Conservation (phyloP, 2,329 filamentous ascomycete genomes). For the Neofusicoccum cordaticola region DNA sequence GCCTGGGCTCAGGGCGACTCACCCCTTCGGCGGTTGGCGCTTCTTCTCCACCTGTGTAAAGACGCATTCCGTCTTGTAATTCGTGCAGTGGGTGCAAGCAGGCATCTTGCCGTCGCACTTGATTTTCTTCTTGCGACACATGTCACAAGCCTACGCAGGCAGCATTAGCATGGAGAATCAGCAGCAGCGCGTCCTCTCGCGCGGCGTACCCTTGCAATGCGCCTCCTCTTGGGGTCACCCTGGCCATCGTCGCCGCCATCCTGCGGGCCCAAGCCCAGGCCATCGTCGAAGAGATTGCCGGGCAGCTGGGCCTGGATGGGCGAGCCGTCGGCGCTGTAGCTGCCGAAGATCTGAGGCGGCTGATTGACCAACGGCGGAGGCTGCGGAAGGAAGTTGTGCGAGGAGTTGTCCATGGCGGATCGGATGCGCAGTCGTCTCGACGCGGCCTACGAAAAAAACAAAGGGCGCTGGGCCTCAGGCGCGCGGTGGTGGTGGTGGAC, state of each 20-base stretch:
- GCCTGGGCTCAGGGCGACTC: constrained; percentile 31
- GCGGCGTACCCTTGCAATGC: constrained; percentile 75
- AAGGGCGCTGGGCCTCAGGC: constrained; percentile 1
- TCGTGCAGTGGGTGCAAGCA: constrained; percentile 90
- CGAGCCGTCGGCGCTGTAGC: constrained; percentile 35
- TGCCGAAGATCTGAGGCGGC: constrained; percentile 40
- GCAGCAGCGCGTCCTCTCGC: constrained; percentile 13
- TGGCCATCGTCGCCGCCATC: constrained; percentile 48
- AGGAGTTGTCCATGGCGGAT: constrained; percentile 31
- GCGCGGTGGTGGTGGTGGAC: constrained; percentile 10
- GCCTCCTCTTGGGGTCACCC: constrained; percentile 76
- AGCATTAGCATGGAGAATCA: background rate
- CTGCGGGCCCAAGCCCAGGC: constrained; percentile 26
- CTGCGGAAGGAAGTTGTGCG: constrained; percentile 24
- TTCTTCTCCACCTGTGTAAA: constrained; percentile 99
- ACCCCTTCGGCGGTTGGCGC: constrained; percentile 95
- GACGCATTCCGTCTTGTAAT: constrained; percentile 96
- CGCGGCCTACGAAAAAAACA: background rate
- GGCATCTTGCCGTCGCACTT: constrained; percentile 97
- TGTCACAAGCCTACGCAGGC: constrained; percentile 74
- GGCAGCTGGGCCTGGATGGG: constrained; percentile 31
- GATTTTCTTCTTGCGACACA: constrained; percentile 95
- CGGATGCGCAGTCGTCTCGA: background rate
- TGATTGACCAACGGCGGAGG: constrained; percentile 38
- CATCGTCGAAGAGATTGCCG: constrained; percentile 42